phyloP scores from a whole-genome alignment of 495 filamentous ascomycete species.

The Podospora appendiculata region DNA sequence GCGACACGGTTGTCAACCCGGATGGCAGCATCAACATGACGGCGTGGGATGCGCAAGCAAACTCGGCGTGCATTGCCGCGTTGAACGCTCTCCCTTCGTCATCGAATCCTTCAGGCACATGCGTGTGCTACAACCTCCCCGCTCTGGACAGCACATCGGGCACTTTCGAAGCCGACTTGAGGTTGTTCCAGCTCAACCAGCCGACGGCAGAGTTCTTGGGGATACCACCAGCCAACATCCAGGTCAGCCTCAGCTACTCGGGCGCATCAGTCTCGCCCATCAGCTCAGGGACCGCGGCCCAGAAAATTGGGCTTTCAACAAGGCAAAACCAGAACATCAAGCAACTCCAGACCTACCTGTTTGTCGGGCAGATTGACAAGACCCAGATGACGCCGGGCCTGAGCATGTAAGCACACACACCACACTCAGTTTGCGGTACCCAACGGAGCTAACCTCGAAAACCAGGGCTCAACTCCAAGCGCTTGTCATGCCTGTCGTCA shows the following conservation, averaged over 20 bases:
- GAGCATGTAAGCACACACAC: slow-evolving; percentile 26
- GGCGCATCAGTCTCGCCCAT: slow-evolving; percentile 51
- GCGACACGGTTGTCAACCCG: slow-evolving; percentile 17
- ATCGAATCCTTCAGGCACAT: slow-evolving; percentile 62
- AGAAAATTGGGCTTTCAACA: slow-evolving; percentile 3
- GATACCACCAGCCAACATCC: slow-evolving; percentile 46
- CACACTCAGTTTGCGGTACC: not conserved
- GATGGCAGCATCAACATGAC: slow-evolving; percentile 32
- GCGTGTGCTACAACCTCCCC: slow-evolving; percentile 71
- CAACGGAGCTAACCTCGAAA: slow-evolving; percentile 15
- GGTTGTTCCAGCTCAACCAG: slow-evolving; percentile 54
- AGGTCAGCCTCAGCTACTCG: slow-evolving; percentile 49
- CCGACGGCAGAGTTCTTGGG: slow-evolving; percentile 50
- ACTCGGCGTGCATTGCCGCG: slow-evolving; percentile 42
- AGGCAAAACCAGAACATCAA: slow-evolving; percentile 9
- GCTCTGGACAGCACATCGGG: slow-evolving; percentile 53
- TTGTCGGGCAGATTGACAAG: slow-evolving; percentile 46
- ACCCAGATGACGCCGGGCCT: slow-evolving; percentile 29
- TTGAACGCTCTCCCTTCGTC: slow-evolving; percentile 39
- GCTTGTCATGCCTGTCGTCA: slow-evolving; percentile 56
- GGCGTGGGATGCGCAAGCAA: slow-evolving; percentile 45
- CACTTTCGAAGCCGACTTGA: slow-evolving; percentile 61
- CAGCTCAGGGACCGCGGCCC: slow-evolving; percentile 8
- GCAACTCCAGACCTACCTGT: slow-evolving; percentile 43
- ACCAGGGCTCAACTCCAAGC: slow-evolving; percentile 45